Base-by-base conservation (phyloP, 352 stramenopile genomes). In the Phytophthora pisi region DNA sequence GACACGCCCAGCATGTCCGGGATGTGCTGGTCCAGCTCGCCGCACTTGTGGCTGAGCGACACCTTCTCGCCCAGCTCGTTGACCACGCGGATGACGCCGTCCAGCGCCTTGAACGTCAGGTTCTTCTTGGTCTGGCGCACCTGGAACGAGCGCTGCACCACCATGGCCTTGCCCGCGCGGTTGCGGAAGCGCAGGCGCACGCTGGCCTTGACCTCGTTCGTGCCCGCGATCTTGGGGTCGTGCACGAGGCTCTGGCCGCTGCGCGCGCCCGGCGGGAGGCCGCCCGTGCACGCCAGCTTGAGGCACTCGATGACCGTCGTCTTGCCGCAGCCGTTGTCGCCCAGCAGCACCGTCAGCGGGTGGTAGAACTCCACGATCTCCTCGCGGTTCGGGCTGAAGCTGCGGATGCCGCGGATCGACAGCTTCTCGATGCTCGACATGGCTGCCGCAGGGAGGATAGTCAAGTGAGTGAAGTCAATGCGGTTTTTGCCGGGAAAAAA, bases 271-370 rank as follows among this genome's bases (percentile, higher is more conserved):
- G 97, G 97, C 4, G 98, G 98, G 0, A 99, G 66, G 9, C 86
- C 81, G 18, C 98, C 98, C 5, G 97, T 99, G 52, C 92, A 96
- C 28, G 95, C 91, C 51, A 99, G 97, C 78, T 99, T 99, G 34
- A 99, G 90, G 72, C 96, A 99, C 87, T 99, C 98, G 77, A 99
- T 99, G 57, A 99, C 98, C 15, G 98, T 99, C 1, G 98, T 99
- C 89, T 99, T 99, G n/a, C 96, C 97, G 66, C 92, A 98, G 55
- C 96, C 96, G 77, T 99, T 99, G 66, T 96, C 83, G 23, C 96
- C 96, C 10, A 98, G 79, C 61, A 99, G 99, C 56, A 99, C 98
- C 4, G 98, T 99, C 28, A 99, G 84, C 26, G 98, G 98, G 77
- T 98, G 98, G 74, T 98, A 98, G 77, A 99, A 99, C 75, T 98